These are phyloP conservation scores for Microascus cirrosus DNA, from an alignment of 2,329 filamentous ascomycete genomes.

Conservation along the genomic window DNA sequence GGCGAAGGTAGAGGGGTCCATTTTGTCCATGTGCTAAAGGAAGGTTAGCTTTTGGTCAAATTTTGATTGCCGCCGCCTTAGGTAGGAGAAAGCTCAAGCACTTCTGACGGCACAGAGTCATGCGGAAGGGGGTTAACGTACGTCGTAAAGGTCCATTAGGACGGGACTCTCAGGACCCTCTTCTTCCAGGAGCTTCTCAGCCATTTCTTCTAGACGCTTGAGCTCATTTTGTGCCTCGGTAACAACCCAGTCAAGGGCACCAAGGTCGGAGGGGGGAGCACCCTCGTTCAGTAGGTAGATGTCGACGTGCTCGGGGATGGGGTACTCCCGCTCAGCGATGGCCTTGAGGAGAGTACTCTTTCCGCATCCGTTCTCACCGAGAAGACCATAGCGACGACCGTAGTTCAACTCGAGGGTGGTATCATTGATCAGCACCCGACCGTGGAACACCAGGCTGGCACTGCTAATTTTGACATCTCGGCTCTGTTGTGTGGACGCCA, in stretches of 20 bases:
- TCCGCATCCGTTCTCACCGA: conserved; percentile 98
- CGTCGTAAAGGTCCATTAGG: conserved; percentile 91
- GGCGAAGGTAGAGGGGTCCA: conserved; percentile 96
- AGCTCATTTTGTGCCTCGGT: conserved; percentile 88
- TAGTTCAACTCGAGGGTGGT: conserved; percentile 88
- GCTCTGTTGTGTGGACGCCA: conserved; percentile 73
- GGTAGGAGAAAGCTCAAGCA: background rate
- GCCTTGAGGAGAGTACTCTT: conserved; percentile 97
- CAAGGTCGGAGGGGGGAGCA: conserved; percentile 76
- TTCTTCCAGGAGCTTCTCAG: conserved; percentile 83
- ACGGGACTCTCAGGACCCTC: conserved; percentile 86
- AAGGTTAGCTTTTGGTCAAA: conserved; percentile 10
- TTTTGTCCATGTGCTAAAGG: conserved; percentile 86
- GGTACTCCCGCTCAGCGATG: conserved; percentile 87
- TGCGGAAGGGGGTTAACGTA: conserved; percentile 31
- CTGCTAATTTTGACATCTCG: conserved; percentile 97
- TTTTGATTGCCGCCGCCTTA: too few relatives aligned
- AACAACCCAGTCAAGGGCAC: conserved; percentile 95
- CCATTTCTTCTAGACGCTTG: conserved; percentile 75
- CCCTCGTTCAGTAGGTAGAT: conserved; percentile 98
- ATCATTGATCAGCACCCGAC: conserved; percentile 89
- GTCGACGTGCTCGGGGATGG: conserved; percentile 91
- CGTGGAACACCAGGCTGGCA: conserved; percentile 91
- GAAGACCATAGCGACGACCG: conserved; percentile 82
- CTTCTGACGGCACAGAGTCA: background rate